Percentiles rank a stretch among this genome's conserved stretches.
phyloP scores from a whole-genome alignment of 441 rosid genomes.

The Euphorbia celastroides region DNA sequence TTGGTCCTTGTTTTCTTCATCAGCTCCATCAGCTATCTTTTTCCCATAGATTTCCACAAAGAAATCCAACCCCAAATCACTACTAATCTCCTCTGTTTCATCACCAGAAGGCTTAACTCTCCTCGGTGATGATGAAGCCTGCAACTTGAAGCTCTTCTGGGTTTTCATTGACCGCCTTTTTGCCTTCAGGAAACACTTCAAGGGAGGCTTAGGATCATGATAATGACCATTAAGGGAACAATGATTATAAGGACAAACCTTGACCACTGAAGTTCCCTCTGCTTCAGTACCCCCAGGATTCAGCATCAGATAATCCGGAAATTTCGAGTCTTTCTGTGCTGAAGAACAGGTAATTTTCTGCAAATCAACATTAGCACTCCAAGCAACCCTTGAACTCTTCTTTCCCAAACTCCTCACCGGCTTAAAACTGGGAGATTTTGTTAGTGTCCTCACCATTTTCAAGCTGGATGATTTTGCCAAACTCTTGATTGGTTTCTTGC shows the following conservation, averaged over 20 bases:
- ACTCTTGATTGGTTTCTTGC: conserved; percentile 27
- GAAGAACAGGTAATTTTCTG: conserved; percentile 88
- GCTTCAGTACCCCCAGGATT: conserved; percentile 54
- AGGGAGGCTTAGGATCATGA: conserved; percentile 59
- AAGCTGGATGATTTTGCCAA: conserved; percentile 40
- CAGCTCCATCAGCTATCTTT: conserved; percentile 21
- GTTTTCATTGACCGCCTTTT: conserved; percentile 55
- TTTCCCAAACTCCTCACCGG: conserved; percentile 32
- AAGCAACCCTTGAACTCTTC: conserved; percentile 40
- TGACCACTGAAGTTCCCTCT: conserved; percentile 63
- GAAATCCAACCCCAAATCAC: conserved; percentile 24
- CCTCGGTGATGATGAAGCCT: conserved; percentile 25
- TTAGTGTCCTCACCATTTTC: conserved; percentile 51
- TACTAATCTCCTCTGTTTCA: conserved; percentile 12
- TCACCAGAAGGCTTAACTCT: conserved; percentile 15
- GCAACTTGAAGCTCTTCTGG: conserved; percentile 45
- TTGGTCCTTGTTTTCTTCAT: background rate
- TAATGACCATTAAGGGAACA: conserved; percentile 91
- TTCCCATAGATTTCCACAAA: conserved; percentile 40
- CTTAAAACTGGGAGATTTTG: conserved; percentile 64
- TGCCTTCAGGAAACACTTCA: conserved; percentile 62
- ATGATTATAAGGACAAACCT: conserved; percentile 75
- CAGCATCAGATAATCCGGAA: conserved; percentile 59
- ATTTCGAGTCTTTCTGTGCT: conserved; percentile 71
- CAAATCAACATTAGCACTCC: conserved; percentile 35